These are phyloP conservation scores for Coemansia sp. DNA, from an alignment of 192 early-diverging fungal species.

Conservation along the genomic window DNA sequence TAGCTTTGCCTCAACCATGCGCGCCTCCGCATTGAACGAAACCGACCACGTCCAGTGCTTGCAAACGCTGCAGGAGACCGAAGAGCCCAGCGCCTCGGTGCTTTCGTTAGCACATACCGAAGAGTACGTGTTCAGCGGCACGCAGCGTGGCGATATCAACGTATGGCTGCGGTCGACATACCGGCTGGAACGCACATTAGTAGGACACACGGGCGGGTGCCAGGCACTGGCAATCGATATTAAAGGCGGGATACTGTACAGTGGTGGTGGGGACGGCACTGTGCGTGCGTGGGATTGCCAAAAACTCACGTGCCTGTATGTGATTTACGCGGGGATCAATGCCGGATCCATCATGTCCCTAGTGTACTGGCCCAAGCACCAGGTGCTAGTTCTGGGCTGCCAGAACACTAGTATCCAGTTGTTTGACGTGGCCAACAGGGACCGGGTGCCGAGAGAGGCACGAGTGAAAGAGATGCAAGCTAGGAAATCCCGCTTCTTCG, in stretches of 20 bases:
- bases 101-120: slow-evolving; percentile 63
- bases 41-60: slow-evolving; percentile 17
- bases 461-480: slow-evolving; percentile 21
- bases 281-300: slow-evolving; percentile 70
- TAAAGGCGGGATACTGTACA: slow-evolving; percentile 14
- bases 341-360: slow-evolving; percentile 71
- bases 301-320: slow-evolving; percentile 60
- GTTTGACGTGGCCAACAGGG: slow-evolving; percentile 39
- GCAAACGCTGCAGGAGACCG: slow-evolving; percentile 12
- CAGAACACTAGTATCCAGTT: slow-evolving; percentile 77
- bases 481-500: slow-evolving; percentile 39
- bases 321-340: slow-evolving; percentile 67
- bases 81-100: slow-evolving; percentile 46
- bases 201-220: slow-evolving; percentile 37
- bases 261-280: slow-evolving; percentile 65
- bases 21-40: slow-evolving; percentile 15
- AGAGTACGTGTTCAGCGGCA: slow-evolving; percentile 65
- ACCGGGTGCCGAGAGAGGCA: slow-evolving; percentile 5
- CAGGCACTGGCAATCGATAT: slow-evolving; percentile 25
- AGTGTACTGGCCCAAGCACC: slow-evolving; percentile 57
- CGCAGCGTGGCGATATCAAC: slow-evolving; percentile 64
- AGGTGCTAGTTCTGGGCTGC: slow-evolving; percentile 68
- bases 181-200: slow-evolving; percentile 47
- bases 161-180: slow-evolving; percentile 61
- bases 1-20: slow-evolving; percentile 19